Base-by-base conservation (phyloP, 768 basidiomycete genomes). In the Suillus americanus region DNA sequence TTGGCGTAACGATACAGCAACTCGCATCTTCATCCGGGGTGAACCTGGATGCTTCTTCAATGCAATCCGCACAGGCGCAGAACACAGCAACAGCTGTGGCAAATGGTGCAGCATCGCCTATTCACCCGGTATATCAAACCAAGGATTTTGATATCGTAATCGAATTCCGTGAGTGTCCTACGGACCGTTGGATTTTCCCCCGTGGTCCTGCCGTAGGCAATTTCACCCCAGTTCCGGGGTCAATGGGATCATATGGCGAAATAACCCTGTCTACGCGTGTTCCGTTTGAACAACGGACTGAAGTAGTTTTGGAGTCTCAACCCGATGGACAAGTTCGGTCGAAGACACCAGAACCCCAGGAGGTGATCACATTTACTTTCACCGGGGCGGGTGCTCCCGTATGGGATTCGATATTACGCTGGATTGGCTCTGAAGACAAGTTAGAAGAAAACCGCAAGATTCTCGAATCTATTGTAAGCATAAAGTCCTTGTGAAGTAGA, bases 91-190 rank as follows among this genome's bases (percentile, higher is more conserved):
- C 60, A 28, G 25, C 68, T 62, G 48, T 70, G n/a, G 64, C 70
- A 30, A 57, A 65, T 40, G 56, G 65, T 10, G 37, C 67, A 38
- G 38, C 63, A 46, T 33, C 71, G 23, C 65, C 69, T 16, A 56
- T n/a, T 13, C 55, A 23, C 14, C 35, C 55, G 3, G 74, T 67
- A 63, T 73, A 67, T 65, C 73, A 69, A 50, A 71, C 81, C 40
- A 87, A 83, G 70, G 83, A 85, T n/a, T 90, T 87, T 69, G 91
- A 93, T 71, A 71, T 94, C 1, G 85, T 92, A 28, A 70, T 94
- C 60, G 89, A 91, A 70, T 92, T 91, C 67, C 77, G 81, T 59
- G 91, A 92, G 69, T 76, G 78, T 5, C 80, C 85, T 3, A 78
- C 79, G 50, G 89, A 91, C 55, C 83, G 87, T n/a, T 89, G 86